Conservation (phyloP, 1,284 basidiomycete species). For the Trichosporon coremiiforme region DNA sequence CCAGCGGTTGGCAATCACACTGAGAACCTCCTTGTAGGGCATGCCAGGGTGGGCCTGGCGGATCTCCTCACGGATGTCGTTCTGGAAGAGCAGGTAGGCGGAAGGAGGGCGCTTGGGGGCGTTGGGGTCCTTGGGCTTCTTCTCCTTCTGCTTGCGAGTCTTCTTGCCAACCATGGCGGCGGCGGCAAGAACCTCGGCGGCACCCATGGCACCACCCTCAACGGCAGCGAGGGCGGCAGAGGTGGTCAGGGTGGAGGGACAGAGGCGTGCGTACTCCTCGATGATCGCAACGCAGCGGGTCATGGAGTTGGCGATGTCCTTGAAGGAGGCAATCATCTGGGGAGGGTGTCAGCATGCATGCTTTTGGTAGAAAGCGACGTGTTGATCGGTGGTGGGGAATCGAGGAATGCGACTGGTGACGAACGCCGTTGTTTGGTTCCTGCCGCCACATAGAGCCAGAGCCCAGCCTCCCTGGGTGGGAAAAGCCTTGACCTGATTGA, state of each 20-base stretch:
- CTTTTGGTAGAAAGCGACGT: not conserved
- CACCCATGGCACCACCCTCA: constrained; percentile 27
- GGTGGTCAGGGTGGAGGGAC: constrained; percentile 42
- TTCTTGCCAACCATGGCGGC: constrained; percentile 36
- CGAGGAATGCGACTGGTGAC: not conserved
- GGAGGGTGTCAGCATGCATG: not conserved
- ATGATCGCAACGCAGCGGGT: constrained; percentile 51
- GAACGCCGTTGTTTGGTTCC: constrained; percentile 18
- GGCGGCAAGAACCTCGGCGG: constrained; percentile 34
- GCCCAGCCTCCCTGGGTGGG: not conserved
- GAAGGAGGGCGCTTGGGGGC: constrained; percentile 92
- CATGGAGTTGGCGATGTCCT: constrained; percentile 55
- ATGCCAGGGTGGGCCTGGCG: constrained; percentile 64
- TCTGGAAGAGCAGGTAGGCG: constrained; percentile 95
- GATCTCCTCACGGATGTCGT: constrained; percentile 72
- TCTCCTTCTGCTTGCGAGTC: constrained; percentile 48
- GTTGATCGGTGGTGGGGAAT: not conserved
- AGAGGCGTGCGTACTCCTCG: constrained; percentile 51
- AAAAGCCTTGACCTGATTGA: constrained; percentile 16
- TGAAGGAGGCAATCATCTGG: constrained; percentile 56
- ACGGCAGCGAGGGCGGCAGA: constrained; percentile 32
- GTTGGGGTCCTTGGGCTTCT: constrained; percentile 76
- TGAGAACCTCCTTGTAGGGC: constrained; percentile 71
- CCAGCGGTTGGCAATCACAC: constrained; percentile 75
- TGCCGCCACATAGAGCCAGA: not conserved